Evolutionary conservation across 768 basidiomycete species (phyloP), one percentile per base, ranked within the genome.

Genomic region (Leccinum variicolor): DNA sequence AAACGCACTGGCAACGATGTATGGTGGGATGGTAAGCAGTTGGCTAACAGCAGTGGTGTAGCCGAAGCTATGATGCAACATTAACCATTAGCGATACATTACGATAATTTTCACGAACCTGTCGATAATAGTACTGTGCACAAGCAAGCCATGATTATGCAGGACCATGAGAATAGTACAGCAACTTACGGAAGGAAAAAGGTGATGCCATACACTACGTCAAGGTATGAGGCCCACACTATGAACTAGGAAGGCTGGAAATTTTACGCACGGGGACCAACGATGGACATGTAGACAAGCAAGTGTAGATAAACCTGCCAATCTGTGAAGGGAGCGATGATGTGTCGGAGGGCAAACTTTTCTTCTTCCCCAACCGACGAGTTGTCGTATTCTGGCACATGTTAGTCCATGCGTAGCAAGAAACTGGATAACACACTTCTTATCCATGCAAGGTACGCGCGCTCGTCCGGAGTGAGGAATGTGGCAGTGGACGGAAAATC

Each of bases 1-100:
- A 26, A 29, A 70, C 83, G 36, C 61, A 87, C 86, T 82, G 9
- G 84, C 85, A 46, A 81, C 70, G 23, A 85, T 68, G 63, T 88
- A 89, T 8, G 86, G 85, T 2, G 87, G 87, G 0, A 89, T 81
- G 2, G 86, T 86, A 41, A 90, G 76, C 3, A 89, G 74, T 61
- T 88, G 85, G 54, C 81, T 84, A 55, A 85, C 75, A 0, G 85
- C 71, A 6, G 81, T 67, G 2, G 77, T 68, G 63, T 83, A 81
- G 1, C 87, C 87, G 54, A 88, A 87, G 19, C 84, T 85, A 58
- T 45, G 13, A 46, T 39, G 15, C 25, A 49, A 50, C 3, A 33
- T 69, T 25, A 52, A 53, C 33, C 51, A 53, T 31, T 21, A 26
- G 23, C 13, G 3, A 19, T 10, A 28, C 17, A 11, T 43, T 19